A percentile compares a stretch with the other conserved stretches of the same genome.
These are phyloP conservation scores for Piedraia hortae DNA, from an alignment of 2,329 filamentous ascomycete genomes.

Conservation along the genomic window DNA sequence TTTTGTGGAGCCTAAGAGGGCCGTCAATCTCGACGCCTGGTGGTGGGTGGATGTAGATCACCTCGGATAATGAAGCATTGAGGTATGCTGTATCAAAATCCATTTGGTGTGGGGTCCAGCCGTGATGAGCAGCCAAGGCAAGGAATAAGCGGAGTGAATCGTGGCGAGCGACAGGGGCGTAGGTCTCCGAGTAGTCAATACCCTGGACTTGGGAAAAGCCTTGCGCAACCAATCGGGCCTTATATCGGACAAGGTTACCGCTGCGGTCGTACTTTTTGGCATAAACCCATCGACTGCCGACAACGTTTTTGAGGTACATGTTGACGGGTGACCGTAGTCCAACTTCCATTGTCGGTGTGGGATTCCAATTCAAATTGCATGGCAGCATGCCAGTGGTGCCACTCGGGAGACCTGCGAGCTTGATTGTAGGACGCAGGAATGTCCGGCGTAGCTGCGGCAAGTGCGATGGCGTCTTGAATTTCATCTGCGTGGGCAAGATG, in stretches of 20 bases:
- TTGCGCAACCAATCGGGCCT: conserved; percentile 6
- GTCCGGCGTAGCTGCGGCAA: too few relatives aligned
- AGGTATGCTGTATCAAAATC: conserved; percentile 6
- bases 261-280: conserved; percentile 4
- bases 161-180: conserved; percentile 4
- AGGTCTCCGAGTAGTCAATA: conserved; percentile 7
- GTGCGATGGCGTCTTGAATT: too few relatives aligned
- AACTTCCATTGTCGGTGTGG: too few relatives aligned
- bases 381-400: too few relatives aligned
- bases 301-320: too few relatives aligned
- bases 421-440: too few relatives aligned
- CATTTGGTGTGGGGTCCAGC: conserved; percentile 2
- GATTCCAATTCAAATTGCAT: too few relatives aligned
- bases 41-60: conserved; percentile 4
- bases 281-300: conserved; percentile 5
- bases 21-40: conserved; percentile 1
- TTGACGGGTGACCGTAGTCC: too few relatives aligned
- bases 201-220: conserved; percentile 7
- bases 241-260: conserved; percentile 4
- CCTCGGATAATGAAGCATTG: conserved; percentile 2
- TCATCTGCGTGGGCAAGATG: too few relatives aligned
- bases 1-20: conserved; percentile 1
- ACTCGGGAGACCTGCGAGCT: too few relatives aligned
- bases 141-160: conserved; percentile 2
- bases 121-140: conserved; percentile 2